Percentiles rank a stretch among this genome's conserved stretches.
Conservation (phyloP, 495 filamentous ascomycete genomes). For the Xylaria venustula region DNA sequence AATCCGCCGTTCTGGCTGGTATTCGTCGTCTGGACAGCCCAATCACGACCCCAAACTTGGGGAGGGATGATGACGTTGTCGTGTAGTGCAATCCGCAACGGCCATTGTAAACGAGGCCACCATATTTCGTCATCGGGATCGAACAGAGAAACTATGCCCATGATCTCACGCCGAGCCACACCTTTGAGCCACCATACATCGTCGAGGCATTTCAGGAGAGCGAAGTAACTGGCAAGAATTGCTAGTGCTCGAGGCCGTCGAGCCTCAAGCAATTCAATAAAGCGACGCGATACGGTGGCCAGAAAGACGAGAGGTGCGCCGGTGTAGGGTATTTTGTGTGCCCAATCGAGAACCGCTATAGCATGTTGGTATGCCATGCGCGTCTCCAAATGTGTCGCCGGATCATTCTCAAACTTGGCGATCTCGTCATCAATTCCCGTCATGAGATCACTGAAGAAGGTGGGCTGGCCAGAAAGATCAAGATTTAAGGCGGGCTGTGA, state of each 20-base stretch:
- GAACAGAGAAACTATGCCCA: conserved; percentile 52
- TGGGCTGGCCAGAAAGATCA: conserved; percentile 40
- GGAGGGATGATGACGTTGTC: conserved; percentile 46
- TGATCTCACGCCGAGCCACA: conserved; percentile 54
- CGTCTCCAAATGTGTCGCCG: conserved; percentile 26
- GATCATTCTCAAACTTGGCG: conserved; percentile 22
- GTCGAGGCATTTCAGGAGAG: conserved; percentile 52
- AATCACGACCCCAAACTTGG: conserved; percentile 50
- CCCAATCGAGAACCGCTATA: conserved; percentile 57
- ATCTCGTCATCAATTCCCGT: conserved; percentile 51
- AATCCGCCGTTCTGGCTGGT: conserved; percentile 25
- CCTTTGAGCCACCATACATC: conserved; percentile 57
- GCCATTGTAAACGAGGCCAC: conserved; percentile 58
- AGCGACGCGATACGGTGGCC: conserved; percentile 58
- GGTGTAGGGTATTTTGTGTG: conserved; percentile 54
- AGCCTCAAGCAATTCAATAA: conserved; percentile 50
- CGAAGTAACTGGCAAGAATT: conserved; percentile 56
- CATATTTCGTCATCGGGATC: conserved; percentile 48
- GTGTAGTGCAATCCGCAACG: conserved; percentile 49
- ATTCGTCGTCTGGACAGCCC: conserved; percentile 40
- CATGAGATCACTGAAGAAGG: conserved; percentile 53
- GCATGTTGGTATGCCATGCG: conserved; percentile 55
- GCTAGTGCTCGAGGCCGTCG: conserved; percentile 53
- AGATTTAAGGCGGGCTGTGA: conserved; percentile 52
- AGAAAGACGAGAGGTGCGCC: conserved; percentile 53